Conservation (phyloP, 805 yeast genomes). For the Wickerhamiella lipophila region DNA sequence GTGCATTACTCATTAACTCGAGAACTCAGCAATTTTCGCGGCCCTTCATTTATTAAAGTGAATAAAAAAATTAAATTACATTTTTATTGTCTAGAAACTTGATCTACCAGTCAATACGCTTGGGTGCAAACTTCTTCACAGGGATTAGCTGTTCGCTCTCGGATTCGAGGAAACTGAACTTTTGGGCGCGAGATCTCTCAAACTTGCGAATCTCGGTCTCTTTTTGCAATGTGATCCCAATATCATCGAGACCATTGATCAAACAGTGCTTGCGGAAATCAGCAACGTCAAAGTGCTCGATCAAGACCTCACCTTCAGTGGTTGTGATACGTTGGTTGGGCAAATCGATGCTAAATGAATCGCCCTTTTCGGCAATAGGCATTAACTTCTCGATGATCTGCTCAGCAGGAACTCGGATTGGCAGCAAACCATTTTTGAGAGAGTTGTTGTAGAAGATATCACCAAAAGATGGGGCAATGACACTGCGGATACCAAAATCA, state of each 20-base stretch:
- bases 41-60: too few species aligned
- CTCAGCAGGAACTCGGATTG: constrained; percentile 78
- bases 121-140: constrained; percentile 5
- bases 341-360: constrained; percentile 63
- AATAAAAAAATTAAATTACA: background rate
- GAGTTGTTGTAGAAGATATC: constrained; percentile 97
- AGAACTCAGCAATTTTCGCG: too few species aligned
- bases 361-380: constrained; percentile 69
- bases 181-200: constrained; percentile 64
- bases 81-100: too few species aligned
- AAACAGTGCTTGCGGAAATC: constrained; percentile 89
- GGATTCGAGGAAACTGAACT: constrained; percentile 86
- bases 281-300: constrained; percentile 78
- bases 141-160: constrained; percentile 37
- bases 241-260: constrained; percentile 90
- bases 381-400: constrained; percentile 56
- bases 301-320: constrained; percentile 56
- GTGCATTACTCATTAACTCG: too few species aligned
- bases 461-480: constrained; percentile 96
- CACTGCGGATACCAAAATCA: constrained; percentile 91
- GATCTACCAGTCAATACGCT: constrained; percentile 8
- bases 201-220: constrained; percentile 61
- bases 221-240: constrained; percentile 87
- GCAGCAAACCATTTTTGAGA: constrained; percentile 87
- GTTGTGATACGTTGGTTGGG: constrained; percentile 70